These are phyloP conservation scores for Chloris gayana DNA, from an alignment of 176 grass and related monocot genomes.

Conservation along the genomic window DNA sequence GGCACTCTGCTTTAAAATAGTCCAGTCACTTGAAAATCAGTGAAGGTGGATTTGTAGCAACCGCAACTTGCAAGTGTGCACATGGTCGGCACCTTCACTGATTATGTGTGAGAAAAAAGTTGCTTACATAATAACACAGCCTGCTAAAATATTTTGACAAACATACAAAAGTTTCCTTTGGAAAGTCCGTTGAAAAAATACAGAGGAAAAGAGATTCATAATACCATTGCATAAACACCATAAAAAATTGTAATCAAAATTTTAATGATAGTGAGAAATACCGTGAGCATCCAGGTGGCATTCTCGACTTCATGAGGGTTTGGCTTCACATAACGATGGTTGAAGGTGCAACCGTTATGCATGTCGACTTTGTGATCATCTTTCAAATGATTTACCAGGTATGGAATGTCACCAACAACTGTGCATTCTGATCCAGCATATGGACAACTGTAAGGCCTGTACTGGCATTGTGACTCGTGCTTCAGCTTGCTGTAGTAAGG, in stretches of 20 bases:
- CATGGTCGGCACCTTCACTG: background rate
- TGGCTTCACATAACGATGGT: conserved; percentile 65
- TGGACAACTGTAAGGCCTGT: conserved; percentile 60
- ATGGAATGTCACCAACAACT: conserved; percentile 56
- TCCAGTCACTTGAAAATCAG: background rate
- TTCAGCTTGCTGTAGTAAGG: conserved; percentile 68
- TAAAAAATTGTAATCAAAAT: conserved; percentile 5
- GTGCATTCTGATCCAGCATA: conserved; percentile 66
- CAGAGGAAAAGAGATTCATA: background rate
- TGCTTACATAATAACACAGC: background rate
- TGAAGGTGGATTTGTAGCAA: conserved; percentile 13
- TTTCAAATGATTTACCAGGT: conserved; percentile 63
- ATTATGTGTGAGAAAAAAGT: conserved; percentile 2
- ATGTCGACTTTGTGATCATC: conserved; percentile 72
- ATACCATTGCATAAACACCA: conserved; percentile 15
- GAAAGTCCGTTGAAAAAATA: background rate
- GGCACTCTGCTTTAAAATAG: conserved; percentile 1
- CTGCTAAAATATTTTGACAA: background rate
- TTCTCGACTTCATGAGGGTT: conserved; percentile 69
- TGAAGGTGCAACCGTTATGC: conserved; percentile 63
- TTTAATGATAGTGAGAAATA: background rate
- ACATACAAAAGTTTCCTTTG: background rate
- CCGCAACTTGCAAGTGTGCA: conserved; percentile 12
- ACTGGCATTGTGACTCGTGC: conserved; percentile 58
- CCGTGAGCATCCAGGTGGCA: conserved; percentile 71